Percentiles rank a stretch among this genome's conserved stretches.
These are phyloP conservation scores for Erucastrum elatum DNA, from an alignment of 345 rosid genomes.

Conservation along the genomic window DNA sequence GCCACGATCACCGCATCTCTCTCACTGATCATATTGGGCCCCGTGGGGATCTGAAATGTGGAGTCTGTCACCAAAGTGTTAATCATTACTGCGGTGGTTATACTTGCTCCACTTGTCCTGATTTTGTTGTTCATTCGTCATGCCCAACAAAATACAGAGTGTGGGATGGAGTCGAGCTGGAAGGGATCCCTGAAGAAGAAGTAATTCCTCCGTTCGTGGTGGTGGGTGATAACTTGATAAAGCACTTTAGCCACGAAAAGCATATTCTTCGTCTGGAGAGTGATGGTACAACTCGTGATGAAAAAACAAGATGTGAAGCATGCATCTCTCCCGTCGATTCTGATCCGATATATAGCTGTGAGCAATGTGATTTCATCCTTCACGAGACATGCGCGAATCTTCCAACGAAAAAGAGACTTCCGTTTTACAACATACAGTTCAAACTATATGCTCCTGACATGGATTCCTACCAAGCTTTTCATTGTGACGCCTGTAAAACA, in stretches of 20 bases:
- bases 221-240: not conserved
- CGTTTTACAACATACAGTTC: not conserved
- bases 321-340: not conserved
- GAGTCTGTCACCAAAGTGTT: not conserved
- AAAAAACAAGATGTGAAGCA: not conserved
- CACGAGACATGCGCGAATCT: conserved; percentile 4
- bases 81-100: not conserved
- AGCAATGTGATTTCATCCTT: not conserved
- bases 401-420: not conserved
- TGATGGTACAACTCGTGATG: not conserved
- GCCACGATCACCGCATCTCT: too few relatives aligned
- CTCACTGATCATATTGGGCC: too few relatives aligned
- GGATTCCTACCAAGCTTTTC: not conserved
- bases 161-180: not conserved
- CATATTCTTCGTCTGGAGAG: not conserved
- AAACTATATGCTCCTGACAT: not conserved
- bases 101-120: not conserved
- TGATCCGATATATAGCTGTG: not conserved
- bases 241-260: not conserved
- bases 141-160: not conserved
- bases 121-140: not conserved
- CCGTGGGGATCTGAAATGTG: not conserved
- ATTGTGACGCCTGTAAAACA: not conserved
- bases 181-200: not conserved
- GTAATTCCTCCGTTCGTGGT: not conserved